Base-by-base conservation (phyloP, 176 grass and related monocot genomes). In the Carex myosuroides region DNA sequence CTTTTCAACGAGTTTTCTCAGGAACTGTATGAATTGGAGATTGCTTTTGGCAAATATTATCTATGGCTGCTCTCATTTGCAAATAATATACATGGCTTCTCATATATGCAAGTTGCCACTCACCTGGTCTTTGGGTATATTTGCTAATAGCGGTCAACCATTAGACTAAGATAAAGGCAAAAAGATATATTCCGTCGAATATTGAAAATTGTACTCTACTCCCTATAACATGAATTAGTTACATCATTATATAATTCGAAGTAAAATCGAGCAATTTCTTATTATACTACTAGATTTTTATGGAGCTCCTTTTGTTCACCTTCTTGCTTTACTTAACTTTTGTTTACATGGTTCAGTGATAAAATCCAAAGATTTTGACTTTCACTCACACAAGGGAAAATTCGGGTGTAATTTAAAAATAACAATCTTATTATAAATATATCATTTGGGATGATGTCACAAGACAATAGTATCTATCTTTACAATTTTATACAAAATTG, bases 21-120 rank as follows among this genome's bases (percentile, higher is more conserved):
- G 52, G 78, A 67, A 81, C 20, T 56, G 29, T 52, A 44, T 73
- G 64, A 69, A 57, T 81, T n/a, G 35, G 64, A 83, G 33, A 29
- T 86, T 66, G 42, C 33, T 81, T 70, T 85, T 78, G 76, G 76
- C 16, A 37, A n/a, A 21, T 63, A 54, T 64, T 84, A 54, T 58
- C 64, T 22, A 85, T 44, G 82, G 78, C 88, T 91, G 89, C 90
- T 88, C 58, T 62, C 26, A 73, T 79, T 75, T 29, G 11, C 11
- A 53, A 73, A 75, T 24, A 75, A 73, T 59, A n/a, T 14, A 37
- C 4, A 75, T 22, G 42, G 52, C 70, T 53, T 52, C 29, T 69
- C 22, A 75, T 52, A 42, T 75, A 24, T 75, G 21, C 44, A 75
- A 75, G 70, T 75, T 53, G 11, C 10, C 4, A 48, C 8, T 22